Percentiles rank a stretch among this genome's conserved stretches.
Conservation (phyloP, 140 eudicot species). For the Oenanthe javanica region DNA sequence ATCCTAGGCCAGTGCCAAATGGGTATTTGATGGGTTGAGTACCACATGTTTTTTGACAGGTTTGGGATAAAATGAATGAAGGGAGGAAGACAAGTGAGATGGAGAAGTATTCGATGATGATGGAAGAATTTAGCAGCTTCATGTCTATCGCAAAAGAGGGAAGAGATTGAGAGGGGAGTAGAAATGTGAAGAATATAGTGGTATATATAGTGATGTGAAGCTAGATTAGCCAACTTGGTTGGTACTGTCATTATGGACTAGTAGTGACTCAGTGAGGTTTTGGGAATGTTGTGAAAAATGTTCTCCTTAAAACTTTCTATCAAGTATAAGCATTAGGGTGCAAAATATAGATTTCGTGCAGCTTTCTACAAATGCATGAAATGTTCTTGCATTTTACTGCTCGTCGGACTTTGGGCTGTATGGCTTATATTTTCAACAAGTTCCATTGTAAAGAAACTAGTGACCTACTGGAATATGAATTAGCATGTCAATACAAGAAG, state of each 20-base stretch:
- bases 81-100: conserved; percentile 32
- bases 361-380: background rate
- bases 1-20: conserved; percentile 74
- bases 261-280: background rate
- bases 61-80: conserved; percentile 38
- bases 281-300: background rate
- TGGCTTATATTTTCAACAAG: background rate
- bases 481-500: no score
- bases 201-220: conserved; percentile 13
- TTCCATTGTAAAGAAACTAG: no score
- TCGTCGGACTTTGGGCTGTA: background rate
- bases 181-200: background rate
- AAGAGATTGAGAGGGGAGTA: conserved; percentile 3
- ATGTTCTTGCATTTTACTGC: background rate
- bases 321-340: background rate
- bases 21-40: conserved; percentile 55
- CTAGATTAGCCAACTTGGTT: background rate
- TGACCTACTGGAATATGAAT: no score
- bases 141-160: conserved; percentile 4
- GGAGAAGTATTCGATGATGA: conserved; percentile 19
- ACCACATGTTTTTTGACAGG: conserved; percentile 70
- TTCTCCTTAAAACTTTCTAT: background rate
- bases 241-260: conserved; percentile 3
- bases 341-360: background rate
- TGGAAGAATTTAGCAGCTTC: conserved; percentile 16